Evolutionary conservation across 306 rosid species (phyloP).

Genomic region (Medicago arabica): DNA sequence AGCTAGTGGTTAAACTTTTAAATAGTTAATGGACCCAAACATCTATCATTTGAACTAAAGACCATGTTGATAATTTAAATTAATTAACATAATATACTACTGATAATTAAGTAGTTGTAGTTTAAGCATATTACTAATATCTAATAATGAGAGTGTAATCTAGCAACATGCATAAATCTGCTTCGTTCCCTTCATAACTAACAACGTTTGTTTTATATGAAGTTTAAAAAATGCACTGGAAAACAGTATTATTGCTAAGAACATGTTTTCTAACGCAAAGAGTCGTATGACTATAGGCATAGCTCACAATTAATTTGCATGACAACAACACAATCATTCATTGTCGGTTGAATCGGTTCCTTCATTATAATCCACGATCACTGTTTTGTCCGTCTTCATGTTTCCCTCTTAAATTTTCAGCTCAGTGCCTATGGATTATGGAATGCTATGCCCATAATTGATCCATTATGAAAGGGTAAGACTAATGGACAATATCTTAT

Average conservation of each 20-base stretch:
- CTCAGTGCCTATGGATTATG: too few species aligned
- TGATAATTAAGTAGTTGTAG: conserved; percentile 15
- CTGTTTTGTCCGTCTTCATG: conserved; percentile 26
- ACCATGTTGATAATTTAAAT: neutral
- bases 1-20: too few species aligned
- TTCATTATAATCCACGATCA: neutral
- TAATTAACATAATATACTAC: neutral
- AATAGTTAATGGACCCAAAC: too few species aligned
- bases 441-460: too few species aligned
- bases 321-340: conserved; percentile 32
- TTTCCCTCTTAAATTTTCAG: too few species aligned
- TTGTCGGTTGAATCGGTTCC: conserved; percentile 36
- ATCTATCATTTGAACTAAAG: too few species aligned
- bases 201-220: conserved; percentile 22
- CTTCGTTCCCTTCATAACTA: conserved; percentile 21
- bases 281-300: conserved; percentile 13
- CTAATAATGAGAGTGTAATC: conserved; percentile 14
- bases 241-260: conserved; percentile 36
- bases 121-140: neutral
- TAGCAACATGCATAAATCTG: conserved; percentile 19
- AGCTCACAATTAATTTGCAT: conserved; percentile 9
- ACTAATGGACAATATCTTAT: too few species aligned
- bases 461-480: too few species aligned
- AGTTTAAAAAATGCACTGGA: neutral
- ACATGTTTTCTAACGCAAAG: conserved; percentile 29